Conservation (phyloP, 306 rosid species). For the Fragaria ananassa region DNA sequence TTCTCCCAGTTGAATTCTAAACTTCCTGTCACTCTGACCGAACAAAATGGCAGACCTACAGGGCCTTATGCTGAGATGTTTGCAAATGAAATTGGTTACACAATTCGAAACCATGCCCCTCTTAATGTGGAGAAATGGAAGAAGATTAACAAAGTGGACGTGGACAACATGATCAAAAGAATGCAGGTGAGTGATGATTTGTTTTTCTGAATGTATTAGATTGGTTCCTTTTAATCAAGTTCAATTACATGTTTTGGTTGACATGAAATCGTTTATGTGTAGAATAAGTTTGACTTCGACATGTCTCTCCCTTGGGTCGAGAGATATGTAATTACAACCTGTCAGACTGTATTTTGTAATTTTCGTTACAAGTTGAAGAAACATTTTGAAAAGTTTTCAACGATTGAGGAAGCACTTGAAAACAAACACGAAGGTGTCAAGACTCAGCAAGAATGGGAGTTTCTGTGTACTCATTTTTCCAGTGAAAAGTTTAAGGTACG, state of each 20-base stretch:
- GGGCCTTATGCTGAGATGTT: not conserved
- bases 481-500: not conserved
- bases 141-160: not conserved
- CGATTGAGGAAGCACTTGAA: not conserved
- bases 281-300: not conserved
- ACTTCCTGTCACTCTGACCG: not conserved
- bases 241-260: not conserved
- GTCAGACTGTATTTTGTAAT: not conserved
- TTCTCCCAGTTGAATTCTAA: not conserved
- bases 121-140: not conserved
- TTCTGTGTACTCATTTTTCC: not conserved
- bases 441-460: not conserved
- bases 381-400: not conserved
- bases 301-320: too few relatives aligned
- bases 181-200: not conserved
- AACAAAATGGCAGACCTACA: not conserved
- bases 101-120: not conserved
- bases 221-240: too few relatives aligned
- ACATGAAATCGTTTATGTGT: not conserved
- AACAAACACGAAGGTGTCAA: not conserved
- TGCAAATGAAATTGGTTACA: not conserved
- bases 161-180: not conserved
- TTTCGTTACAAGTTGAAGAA: too few relatives aligned
- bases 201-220: too few relatives aligned
- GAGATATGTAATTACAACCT: too few relatives aligned